Conservation (phyloP, 306 rosid genomes). For the Corylus americana region DNA sequence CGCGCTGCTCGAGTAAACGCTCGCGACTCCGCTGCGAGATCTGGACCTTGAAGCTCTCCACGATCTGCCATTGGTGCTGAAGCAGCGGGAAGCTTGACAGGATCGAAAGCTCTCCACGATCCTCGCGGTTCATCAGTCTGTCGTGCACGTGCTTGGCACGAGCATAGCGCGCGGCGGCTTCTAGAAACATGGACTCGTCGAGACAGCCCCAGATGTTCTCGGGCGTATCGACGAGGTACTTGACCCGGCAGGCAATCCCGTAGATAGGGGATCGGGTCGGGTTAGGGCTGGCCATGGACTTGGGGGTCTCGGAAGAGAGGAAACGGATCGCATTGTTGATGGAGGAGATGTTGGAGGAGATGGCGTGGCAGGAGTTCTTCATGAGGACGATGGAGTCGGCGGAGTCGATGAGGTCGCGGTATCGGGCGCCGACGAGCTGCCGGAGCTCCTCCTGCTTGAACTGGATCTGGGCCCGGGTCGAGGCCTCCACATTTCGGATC, state of each 20-base stretch:
- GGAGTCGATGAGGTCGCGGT: constrained; percentile 95
- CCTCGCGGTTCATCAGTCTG: constrained; percentile 23
- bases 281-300: constrained; percentile 19
- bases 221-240: constrained; percentile 88
- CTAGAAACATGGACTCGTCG: constrained; percentile 91
- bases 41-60: constrained; percentile 85
- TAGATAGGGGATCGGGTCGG: constrained; percentile 56
- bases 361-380: constrained; percentile 66
- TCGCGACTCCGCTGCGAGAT: constrained; percentile 95
- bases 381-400: constrained; percentile 91
- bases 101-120: constrained; percentile 39
- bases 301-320: constrained; percentile 42
- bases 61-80: constrained; percentile 98
- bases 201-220: constrained; percentile 98
- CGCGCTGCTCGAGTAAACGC: constrained; percentile 70
- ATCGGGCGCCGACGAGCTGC: constrained; percentile 92
- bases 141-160: constrained; percentile 83
- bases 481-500: constrained; percentile 74
- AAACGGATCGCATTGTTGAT: constrained; percentile 62
- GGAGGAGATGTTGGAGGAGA: constrained; percentile 67
- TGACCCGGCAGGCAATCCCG: constrained; percentile 82
- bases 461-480: constrained; percentile 79
- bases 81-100: constrained; percentile 78
- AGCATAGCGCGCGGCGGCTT: constrained; percentile 76
- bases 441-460: constrained; percentile 96